phyloP scores from a whole-genome alignment of 2,329 filamentous ascomycete genomes.

The Neoarthrinium moseri region DNA sequence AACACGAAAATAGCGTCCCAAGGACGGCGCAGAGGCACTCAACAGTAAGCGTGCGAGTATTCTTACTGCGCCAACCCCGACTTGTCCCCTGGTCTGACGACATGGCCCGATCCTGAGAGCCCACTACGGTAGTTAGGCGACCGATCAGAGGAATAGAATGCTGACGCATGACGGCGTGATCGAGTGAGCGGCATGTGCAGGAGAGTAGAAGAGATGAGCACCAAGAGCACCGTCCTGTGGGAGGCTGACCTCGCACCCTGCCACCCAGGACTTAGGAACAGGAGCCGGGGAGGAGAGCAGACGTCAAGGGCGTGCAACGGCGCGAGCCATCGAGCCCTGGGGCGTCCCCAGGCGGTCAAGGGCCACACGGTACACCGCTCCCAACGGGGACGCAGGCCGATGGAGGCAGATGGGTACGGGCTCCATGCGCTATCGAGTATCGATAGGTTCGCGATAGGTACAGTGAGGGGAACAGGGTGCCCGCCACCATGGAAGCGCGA shows the following conservation, averaged over 20 bases:
- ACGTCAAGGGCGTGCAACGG: too few species aligned
- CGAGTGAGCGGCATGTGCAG: too few species aligned
- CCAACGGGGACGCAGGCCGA: background rate
- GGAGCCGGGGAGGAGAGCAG: too few species aligned
- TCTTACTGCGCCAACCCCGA: background rate
- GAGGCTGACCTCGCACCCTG: background rate
- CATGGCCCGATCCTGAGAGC: too few species aligned
- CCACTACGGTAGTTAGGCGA: too few species aligned
- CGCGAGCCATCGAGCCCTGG: background rate
- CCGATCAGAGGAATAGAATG: too few species aligned
- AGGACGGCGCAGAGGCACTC: background rate
- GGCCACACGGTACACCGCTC: background rate
- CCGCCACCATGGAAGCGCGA: too few species aligned
- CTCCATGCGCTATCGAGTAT: background rate
- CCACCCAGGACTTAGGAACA: too few species aligned
- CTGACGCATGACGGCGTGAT: too few species aligned
- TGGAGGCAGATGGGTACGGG: slow-evolving; percentile 2
- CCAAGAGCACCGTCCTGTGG: background rate
- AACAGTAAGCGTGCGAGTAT: background rate
- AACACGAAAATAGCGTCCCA: background rate
- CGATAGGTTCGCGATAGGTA: background rate
- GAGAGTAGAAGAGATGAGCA: background rate
- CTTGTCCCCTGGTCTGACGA: background rate
- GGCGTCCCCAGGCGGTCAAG: background rate
- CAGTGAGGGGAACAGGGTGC: too few species aligned